phyloP scores from a whole-genome alignment of 164 flowering plant genomes.

The Amborella trichopoda region DNA sequence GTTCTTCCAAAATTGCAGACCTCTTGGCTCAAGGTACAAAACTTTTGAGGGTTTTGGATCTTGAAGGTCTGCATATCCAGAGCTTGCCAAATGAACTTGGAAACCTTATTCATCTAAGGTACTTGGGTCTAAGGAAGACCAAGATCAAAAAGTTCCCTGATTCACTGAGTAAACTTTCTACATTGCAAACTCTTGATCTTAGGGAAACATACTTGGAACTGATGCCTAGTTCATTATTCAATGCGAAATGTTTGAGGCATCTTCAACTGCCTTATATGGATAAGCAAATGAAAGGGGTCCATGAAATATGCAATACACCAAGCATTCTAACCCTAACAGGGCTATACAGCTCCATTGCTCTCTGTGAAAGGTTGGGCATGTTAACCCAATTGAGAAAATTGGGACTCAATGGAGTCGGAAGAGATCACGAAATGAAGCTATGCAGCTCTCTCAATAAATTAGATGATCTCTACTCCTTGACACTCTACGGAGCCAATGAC shows the following conservation, averaged over 20 bases:
- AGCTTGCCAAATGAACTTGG: constrained; percentile 7
- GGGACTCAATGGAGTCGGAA: neutral
- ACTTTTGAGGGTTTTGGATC: constrained; percentile 5
- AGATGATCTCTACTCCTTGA: neutral
- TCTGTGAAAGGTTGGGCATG: neutral
- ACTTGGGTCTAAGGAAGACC: constrained; percentile 4
- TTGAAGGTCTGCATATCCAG: neutral
- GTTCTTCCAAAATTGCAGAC: neutral
- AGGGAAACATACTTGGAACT: neutral
- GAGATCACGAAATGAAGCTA: neutral
- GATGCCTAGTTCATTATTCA: constrained; percentile 1
- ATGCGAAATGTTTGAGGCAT: constrained; percentile 1
- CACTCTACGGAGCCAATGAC: neutral
- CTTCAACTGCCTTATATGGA: neutral
- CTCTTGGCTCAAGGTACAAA: neutral
- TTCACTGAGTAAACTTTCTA: constrained; percentile 1
- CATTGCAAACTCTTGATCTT: constrained; percentile 8
- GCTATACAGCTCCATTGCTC: neutral
- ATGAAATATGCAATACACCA: neutral
- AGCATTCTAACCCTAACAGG: constrained; percentile 2
- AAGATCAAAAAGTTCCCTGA: neutral
- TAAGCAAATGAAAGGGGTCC: too few relatives aligned
- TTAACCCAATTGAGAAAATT: constrained; percentile 4
- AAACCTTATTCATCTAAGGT: constrained; percentile 7
- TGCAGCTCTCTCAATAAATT: neutral